Conservation (phyloP, 768 basidiomycete species). For the Chalciporus chontae region DNA sequence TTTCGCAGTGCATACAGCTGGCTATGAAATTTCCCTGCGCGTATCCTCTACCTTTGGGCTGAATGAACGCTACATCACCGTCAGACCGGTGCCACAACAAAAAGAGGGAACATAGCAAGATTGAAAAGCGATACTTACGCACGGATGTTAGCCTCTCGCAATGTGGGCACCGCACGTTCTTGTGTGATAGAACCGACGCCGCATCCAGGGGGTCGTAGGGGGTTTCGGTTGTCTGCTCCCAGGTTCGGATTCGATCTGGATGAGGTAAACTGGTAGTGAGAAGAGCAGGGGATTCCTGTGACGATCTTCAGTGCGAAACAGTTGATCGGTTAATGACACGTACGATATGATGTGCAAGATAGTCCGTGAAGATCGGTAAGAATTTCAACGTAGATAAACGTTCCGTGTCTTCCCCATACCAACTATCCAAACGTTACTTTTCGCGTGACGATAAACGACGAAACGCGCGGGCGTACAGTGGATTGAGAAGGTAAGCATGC, state of each 20-base stretch:
- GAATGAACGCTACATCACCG: slow-evolving; percentile 35
- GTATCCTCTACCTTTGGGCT: slow-evolving; percentile 40
- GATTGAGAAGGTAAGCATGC: slow-evolving; percentile 39
- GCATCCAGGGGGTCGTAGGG: slow-evolving; percentile 24
- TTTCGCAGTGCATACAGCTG: slow-evolving; percentile 33
- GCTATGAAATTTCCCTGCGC: slow-evolving; percentile 39
- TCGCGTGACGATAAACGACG: neutral
- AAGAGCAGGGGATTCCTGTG: slow-evolving; percentile 9
- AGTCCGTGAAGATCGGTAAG: slow-evolving; percentile 2
- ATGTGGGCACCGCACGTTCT: slow-evolving; percentile 28
- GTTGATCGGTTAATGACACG: neutral
- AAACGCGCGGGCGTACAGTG: slow-evolving; percentile 25
- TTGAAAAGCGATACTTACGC: slow-evolving; percentile 18
- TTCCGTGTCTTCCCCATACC: slow-evolving; percentile 23
- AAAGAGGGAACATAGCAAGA: neutral
- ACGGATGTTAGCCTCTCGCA: slow-evolving; percentile 15
- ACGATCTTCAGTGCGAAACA: neutral
- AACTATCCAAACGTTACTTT: slow-evolving; percentile 8
- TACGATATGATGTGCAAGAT: slow-evolving; percentile 13
- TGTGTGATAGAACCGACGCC: slow-evolving; percentile 13
- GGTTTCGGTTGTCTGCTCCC: slow-evolving; percentile 3
- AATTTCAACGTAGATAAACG: neutral
- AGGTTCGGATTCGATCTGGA: slow-evolving; percentile 5
- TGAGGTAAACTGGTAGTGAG: slow-evolving; percentile 6
- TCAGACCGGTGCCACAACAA: neutral